phyloP scores from a whole-genome alignment of 129 eudicot genomes.

The Pittosporum tobira region DNA sequence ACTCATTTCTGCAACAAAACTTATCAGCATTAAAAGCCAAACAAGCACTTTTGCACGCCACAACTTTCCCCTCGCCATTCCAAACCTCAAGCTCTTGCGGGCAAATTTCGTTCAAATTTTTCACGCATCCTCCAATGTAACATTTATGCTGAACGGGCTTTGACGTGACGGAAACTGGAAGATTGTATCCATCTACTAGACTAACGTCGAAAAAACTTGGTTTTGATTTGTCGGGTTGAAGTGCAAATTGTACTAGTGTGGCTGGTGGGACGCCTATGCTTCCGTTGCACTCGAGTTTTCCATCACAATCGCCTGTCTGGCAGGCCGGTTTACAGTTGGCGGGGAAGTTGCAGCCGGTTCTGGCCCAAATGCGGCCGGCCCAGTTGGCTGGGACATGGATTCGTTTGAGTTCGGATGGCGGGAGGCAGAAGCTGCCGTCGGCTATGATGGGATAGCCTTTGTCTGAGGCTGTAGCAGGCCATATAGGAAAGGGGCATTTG shows the following conservation, averaged over 20 bases:
- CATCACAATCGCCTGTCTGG: constrained; percentile 84
- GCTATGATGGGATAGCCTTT: constrained; percentile 63
- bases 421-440: constrained; percentile 70
- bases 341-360: constrained; percentile 72
- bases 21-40: constrained; percentile 59
- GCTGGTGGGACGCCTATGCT: constrained; percentile 69
- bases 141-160: constrained; percentile 36
- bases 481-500: constrained; percentile 74
- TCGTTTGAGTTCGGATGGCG: constrained; percentile 27
- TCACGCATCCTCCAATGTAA: constrained; percentile 51
- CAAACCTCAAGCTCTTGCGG: constrained; percentile 59
- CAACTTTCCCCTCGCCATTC: constrained; percentile 46
- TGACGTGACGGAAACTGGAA: constrained; percentile 52
- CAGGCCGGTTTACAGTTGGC: constrained; percentile 38
- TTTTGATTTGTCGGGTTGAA: constrained; percentile 44
- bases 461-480: constrained; percentile 89
- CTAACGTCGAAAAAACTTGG: constrained; percentile 79
- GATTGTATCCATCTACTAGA: constrained; percentile 75
- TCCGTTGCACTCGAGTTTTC: constrained; percentile 61
- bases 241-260: constrained; percentile 59
- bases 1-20: constrained; percentile 77
- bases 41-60: constrained; percentile 89
- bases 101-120: constrained; percentile 43
- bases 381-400: constrained; percentile 67
- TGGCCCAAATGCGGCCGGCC: constrained; percentile 87